These are phyloP conservation scores for Salvia rosmarinus DNA, from an alignment of 257 asterid species.

Conservation along the genomic window DNA sequence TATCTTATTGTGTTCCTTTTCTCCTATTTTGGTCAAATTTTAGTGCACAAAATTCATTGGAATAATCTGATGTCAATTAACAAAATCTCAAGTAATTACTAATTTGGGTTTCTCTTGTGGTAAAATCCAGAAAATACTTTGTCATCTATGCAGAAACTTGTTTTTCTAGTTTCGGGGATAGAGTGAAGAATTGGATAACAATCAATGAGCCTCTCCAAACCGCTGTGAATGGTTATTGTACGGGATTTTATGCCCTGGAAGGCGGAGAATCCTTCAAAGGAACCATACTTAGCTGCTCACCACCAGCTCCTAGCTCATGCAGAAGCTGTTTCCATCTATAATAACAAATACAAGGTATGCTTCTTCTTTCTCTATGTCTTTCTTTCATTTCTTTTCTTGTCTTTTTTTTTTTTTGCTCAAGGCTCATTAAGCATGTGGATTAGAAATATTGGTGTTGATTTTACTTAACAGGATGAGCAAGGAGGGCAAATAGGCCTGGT, in stretches of 20 bases:
- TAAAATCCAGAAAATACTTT: slow-evolving; percentile 53
- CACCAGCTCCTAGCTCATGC: slow-evolving; percentile 56
- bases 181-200: slow-evolving; percentile 64
- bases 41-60: neutral
- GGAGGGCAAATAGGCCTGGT: slow-evolving; percentile 59
- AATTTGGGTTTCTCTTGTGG: slow-evolving; percentile 34
- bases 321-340: slow-evolving; percentile 51
- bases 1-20: neutral
- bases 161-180: slow-evolving; percentile 56
- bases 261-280: slow-evolving; percentile 43
- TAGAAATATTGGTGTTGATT: neutral
- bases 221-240: slow-evolving; percentile 55
- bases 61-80: neutral
- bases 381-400: too few species aligned
- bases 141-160: slow-evolving; percentile 61
- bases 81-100: slow-evolving; percentile 25
- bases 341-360: slow-evolving; percentile 49
- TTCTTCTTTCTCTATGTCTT: neutral
- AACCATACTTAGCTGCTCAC: slow-evolving; percentile 55
- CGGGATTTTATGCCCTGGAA: slow-evolving; percentile 57
- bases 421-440: neutral
- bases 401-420: neutral
- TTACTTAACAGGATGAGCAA: slow-evolving; percentile 45
- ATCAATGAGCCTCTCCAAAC: slow-evolving; percentile 64
- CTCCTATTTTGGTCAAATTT: neutral